Percentiles rank a stretch among this genome's conserved stretches.
Conservation (phyloP, 306 rosid genomes). For the Vigna hirtella region DNA sequence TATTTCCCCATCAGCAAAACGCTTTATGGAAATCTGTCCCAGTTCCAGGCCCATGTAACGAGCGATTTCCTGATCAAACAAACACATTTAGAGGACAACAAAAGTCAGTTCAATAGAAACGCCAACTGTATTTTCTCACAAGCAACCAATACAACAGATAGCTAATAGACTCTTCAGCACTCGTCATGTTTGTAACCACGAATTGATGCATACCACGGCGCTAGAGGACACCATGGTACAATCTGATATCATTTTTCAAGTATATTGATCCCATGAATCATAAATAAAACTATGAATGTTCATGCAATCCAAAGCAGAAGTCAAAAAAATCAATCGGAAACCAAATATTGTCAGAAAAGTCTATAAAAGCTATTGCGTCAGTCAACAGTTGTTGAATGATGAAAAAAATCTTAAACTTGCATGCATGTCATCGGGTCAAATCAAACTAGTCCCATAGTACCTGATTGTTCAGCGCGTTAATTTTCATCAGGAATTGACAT, state of each 20-base stretch:
- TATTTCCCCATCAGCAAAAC: conserved; percentile 97
- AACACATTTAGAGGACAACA: conserved; percentile 22
- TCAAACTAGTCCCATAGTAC: neutral
- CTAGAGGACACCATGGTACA: conserved; percentile 6
- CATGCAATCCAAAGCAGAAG: conserved; percentile 7
- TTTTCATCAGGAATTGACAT: neutral
- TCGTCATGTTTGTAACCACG: neutral
- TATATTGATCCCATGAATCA: neutral
- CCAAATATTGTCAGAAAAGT: neutral
- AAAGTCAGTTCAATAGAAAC: neutral
- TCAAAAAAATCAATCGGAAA: neutral
- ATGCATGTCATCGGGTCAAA: neutral
- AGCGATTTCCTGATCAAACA: conserved; percentile 76
- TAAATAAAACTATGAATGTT: neutral
- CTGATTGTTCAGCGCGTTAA: neutral
- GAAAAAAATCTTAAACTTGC: neutral
- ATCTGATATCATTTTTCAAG: neutral
- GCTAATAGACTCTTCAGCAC: neutral
- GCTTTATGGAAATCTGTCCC: conserved; percentile 77
- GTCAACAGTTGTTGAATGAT: neutral
- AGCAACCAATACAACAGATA: neutral
- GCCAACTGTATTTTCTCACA: neutral
- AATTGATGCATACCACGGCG: neutral
- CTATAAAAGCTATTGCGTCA: neutral
- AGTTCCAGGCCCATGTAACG: conserved; percentile 93